Evolutionary conservation across 2,329 filamentous ascomycete species (phyloP), one percentile per base, ranked within the genome.

Genomic region (Amauroascus verrucosus): DNA sequence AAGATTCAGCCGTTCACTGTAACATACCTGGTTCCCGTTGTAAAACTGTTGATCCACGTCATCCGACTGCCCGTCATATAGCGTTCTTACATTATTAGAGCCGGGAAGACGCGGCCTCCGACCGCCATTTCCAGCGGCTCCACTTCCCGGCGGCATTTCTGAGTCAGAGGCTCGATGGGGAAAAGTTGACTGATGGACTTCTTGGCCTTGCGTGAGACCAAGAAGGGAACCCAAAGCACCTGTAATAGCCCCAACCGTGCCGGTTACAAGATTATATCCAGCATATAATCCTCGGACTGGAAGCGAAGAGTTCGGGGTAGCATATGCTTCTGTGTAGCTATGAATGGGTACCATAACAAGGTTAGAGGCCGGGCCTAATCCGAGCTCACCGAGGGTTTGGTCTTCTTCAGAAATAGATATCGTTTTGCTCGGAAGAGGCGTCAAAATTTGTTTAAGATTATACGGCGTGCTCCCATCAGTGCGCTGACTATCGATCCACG

Each of bases 21-120:
- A 59, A 74, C 80, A 69, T 74, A 90, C 86, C 65, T 87, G 87
- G 64, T 95, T 96, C 1, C 90, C 90, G 63, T 96, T 96, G 65
- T 96, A 95, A 45, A 94, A 79, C 63, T 94, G 84, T 43, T 82
- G 78, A 57, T 83, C 77, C 53, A 78, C 70, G 51, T 75, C 74
- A 37, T 76, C 72, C 56, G 79, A 73, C 18, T 76, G 72, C 37
- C 76, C 72, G 55, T 83, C 79, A 58, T 71, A 69, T 52, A 83
- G 67, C 0, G 78, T 81, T 48, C 75, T 70, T 24, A 78, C 68
- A 37, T 72, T n/a, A n/a, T n/a, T 51, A n/a, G 49, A 43, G n/a
- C 46, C 40, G 26, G 47, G 24, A 7, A 7, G 6, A 13, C 52
- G 38, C 32, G 47, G 6, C 28, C 68, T 64, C 5, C 65, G 65